phyloP scores from a whole-genome alignment of 208 protist species.

The Leishmania gerbilli region DNA sequence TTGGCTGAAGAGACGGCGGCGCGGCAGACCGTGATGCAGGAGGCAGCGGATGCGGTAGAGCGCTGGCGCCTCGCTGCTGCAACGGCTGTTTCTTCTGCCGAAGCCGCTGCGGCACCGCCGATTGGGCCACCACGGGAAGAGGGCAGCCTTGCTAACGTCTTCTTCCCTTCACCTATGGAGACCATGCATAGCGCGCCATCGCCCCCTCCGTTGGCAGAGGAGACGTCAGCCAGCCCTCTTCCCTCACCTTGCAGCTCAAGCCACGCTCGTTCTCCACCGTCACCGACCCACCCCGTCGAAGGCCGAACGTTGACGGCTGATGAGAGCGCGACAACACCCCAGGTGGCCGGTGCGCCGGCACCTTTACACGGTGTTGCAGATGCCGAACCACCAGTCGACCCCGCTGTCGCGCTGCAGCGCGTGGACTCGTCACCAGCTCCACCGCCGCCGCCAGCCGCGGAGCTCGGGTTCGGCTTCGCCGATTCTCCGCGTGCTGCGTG shows the following conservation, averaged over 20 bases:
- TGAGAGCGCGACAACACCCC: background rate
- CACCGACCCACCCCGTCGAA: background rate
- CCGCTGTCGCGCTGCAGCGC: background rate
- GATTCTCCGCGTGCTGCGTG: constrained; percentile 13
- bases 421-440: background rate
- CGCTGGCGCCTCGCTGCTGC: background rate
- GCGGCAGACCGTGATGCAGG: constrained; percentile 10
- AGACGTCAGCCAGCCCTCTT: background rate
- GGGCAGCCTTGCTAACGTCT: background rate
- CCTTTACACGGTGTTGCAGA: background rate
- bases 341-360: background rate
- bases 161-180: background rate
- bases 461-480: constrained; percentile 10
- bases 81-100: background rate
- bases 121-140: background rate
- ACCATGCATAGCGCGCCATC: background rate
- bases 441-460: background rate
- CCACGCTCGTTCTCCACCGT: background rate
- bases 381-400: background rate
- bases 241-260: background rate
- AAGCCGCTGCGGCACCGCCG: background rate
- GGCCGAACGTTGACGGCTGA: background rate
- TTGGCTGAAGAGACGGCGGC: constrained; percentile 29
- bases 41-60: constrained; percentile 9
- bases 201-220: background rate